Base-by-base conservation (phyloP, 2,329 filamentous ascomycete genomes). In the Stachybotrys echinatus region DNA sequence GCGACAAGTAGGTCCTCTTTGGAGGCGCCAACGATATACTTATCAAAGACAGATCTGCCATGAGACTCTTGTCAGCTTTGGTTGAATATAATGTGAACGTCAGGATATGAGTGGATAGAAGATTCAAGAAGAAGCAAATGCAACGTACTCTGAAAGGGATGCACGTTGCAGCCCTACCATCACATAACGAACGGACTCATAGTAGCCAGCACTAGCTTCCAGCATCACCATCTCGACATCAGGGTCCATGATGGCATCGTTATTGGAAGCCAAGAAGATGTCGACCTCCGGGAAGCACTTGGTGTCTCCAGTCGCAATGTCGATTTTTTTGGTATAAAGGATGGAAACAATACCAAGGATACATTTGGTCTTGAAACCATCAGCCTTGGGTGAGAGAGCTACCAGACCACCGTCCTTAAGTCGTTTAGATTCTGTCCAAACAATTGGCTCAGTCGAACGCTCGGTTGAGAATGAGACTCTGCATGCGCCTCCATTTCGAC, bases 181-280 rank as follows among this genome's bases (percentile, higher is more conserved):
- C 0, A 84, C 85, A 62, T 95, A 83, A 0, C 88, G 78, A 37
- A 81, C 76, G 0, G 88, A 82, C 64, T 96, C 92, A 54, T 83
- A 96, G 62, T 91, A 95, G 1, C 87, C 85, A 0, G 68, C 66
- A 3, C 84, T 79, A 1, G 87, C 78, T 61, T 96, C 89, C 0
- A 96, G 70, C 88, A 96, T 95, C 12, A 92, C 67, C 65, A 84
- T 85, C 57, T 87, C 83, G 31, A 79, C 66, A 17, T 79, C 76
- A 0, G 89, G 83, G 58, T 96, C 87, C 45, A 95, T 73, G 3
- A 77, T 52, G 0, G 84, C 71, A 21, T 91, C 80, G 3, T 80
- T 70, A 0, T 74, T 59, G 7, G 77, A 66, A 0, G 80, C 79
- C 71, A 90, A 92, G 60, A 86, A 85, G 0, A 96, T 71, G 55